Conservation (phyloP, 257 asterid species). For the Solanum sitiens region DNA sequence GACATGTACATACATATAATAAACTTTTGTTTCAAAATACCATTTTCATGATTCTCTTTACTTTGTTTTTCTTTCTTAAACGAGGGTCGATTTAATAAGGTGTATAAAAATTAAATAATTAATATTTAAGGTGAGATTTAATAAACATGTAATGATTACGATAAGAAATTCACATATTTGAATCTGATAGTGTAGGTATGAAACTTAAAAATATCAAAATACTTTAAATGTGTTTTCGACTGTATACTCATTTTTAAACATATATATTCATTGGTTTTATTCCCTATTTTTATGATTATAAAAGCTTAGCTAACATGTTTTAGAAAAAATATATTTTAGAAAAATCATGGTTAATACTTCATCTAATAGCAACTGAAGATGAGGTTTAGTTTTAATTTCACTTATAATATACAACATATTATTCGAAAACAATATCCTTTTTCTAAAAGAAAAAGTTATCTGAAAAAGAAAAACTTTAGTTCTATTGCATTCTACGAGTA, state of each 20-base stretch:
- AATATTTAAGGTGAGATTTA: too few species aligned
- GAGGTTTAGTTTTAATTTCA: not conserved
- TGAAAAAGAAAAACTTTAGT: not conserved
- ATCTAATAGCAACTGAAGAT: not conserved
- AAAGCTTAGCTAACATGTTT: not conserved
- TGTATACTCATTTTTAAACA: not conserved
- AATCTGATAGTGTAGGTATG: too few species aligned
- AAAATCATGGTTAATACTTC: not conserved
- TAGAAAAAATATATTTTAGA: not conserved
- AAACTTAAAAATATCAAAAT: too few species aligned
- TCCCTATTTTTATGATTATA: not conserved
- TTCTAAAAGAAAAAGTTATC: not conserved
- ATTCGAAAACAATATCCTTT: not conserved
- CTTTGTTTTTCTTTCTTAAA: not conserved
- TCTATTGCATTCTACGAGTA: not conserved
- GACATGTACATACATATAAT: not conserved
- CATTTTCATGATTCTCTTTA: not conserved
- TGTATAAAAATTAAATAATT: too few species aligned
- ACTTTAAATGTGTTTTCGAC: not conserved
- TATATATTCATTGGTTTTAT: not conserved
- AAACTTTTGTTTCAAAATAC: not conserved
- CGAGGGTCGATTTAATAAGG: not conserved
- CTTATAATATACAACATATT: not conserved
- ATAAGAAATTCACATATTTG: too few species aligned
- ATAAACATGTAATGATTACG: too few species aligned